phyloP scores from a whole-genome alignment of 1,139 yeast genomes.

The Zygoascus meyerae region DNA sequence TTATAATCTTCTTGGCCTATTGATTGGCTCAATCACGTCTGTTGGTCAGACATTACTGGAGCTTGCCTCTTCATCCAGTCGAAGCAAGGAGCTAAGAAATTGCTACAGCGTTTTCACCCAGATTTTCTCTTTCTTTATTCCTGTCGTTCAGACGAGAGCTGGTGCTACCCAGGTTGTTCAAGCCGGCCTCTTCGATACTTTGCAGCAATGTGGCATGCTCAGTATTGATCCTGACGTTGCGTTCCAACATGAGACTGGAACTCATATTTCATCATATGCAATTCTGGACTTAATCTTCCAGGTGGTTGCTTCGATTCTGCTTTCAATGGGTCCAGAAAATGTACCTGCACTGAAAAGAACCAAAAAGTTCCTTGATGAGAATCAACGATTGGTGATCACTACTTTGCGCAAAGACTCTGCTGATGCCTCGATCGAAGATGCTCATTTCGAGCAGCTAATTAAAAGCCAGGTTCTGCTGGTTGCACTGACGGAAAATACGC shows the following conservation, averaged over 20 bases:
- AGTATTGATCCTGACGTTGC: slow-evolving; percentile 24
- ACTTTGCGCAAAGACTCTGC: slow-evolving; percentile 60
- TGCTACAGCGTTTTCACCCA: slow-evolving; percentile 76
- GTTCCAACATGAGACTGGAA: slow-evolving; percentile 7
- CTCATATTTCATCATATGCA: slow-evolving; percentile 44
- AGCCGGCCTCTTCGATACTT: slow-evolving; percentile 10
- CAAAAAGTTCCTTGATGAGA: slow-evolving; percentile 46
- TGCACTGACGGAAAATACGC: slow-evolving; percentile 40
- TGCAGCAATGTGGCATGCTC: slow-evolving; percentile 48
- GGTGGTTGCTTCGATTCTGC: slow-evolving; percentile 56
- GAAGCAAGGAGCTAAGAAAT: slow-evolving; percentile 40
- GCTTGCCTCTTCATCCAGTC: slow-evolving; percentile 17
- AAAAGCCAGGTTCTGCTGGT: slow-evolving; percentile 53
- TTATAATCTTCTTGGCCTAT: slow-evolving; percentile 57
- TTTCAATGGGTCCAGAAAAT: slow-evolving; percentile 78
- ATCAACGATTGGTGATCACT: slow-evolving; percentile 55
- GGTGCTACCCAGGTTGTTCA: slow-evolving; percentile 78
- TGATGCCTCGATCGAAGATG: slow-evolving; percentile 11
- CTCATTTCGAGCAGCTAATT: slow-evolving; percentile 36
- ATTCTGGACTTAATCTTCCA: slow-evolving; percentile 75
- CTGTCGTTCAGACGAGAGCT: slow-evolving; percentile 65
- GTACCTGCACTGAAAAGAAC: slow-evolving; percentile 55
- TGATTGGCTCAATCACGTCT: slow-evolving; percentile 62
- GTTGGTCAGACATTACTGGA: slow-evolving; percentile 55
- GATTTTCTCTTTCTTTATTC: slow-evolving; percentile 58